phyloP scores from a whole-genome alignment of 305 asterid species.

The Fraxinus paxiana region DNA sequence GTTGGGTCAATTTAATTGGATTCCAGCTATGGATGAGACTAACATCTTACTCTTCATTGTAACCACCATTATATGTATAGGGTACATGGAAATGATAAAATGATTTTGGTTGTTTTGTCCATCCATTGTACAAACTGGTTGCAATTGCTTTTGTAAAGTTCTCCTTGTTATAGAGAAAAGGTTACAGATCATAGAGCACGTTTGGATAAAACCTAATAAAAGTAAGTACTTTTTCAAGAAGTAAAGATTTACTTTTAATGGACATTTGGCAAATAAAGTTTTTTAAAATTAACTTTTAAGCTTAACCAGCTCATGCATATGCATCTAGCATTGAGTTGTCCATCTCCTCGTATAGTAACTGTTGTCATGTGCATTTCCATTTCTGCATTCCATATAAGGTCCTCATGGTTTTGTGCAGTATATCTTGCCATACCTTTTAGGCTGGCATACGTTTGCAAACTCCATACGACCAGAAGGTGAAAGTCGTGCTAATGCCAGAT shows the following conservation, averaged over 20 bases:
- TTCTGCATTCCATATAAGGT: constrained; percentile 15
- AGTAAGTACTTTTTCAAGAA: neutral
- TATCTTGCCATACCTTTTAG: constrained; percentile 73
- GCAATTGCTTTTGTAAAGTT: neutral
- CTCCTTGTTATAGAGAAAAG: neutral
- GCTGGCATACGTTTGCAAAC: constrained; percentile 80
- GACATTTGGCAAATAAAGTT: neutral
- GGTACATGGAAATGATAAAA: neutral
- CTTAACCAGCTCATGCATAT: neutral
- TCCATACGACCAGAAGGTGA: constrained; percentile 67
- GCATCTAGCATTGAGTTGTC: neutral
- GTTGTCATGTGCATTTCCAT: neutral
- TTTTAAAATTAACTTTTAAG: neutral
- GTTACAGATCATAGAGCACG: neutral
- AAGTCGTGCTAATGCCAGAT: constrained; percentile 51
- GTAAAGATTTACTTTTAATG: neutral
- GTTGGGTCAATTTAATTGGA: neutral
- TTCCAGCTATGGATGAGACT: neutral
- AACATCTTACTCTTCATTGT: neutral
- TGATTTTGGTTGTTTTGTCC: neutral
- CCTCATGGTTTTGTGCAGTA: constrained; percentile 49
- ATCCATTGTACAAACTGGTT: neutral
- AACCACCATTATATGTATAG: neutral
- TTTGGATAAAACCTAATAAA: neutral
- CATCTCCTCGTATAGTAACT: neutral